phyloP scores from a whole-genome alignment of 805 yeast genomes.

The Starmerella riodocensis region DNA sequence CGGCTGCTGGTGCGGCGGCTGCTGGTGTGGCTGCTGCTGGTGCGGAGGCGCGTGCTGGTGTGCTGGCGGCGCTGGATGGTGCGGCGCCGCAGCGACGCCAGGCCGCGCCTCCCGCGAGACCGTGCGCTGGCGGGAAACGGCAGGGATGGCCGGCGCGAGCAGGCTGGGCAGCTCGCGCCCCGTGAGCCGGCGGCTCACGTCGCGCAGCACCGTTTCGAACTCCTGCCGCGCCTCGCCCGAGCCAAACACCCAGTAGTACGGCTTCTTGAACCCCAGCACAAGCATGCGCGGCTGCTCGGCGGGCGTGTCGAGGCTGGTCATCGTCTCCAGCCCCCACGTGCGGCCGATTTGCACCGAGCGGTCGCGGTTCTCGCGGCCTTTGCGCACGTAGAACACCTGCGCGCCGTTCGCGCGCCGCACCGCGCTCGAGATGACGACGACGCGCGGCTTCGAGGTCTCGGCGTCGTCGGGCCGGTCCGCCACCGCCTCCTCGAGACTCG shows the following conservation, averaged over 20 bases:
- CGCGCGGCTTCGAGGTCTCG: conserved; percentile 15
- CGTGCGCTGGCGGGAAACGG: conserved; percentile 9
- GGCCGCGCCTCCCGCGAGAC: background rate
- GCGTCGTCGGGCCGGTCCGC: background rate
- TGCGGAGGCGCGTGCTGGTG: background rate
- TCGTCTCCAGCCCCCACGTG: conserved; percentile 75
- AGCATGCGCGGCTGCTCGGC: conserved; percentile 24
- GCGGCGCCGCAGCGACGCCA: too few relatives aligned
- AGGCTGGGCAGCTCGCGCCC: conserved; percentile 3
- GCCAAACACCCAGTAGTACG: conserved; percentile 70
- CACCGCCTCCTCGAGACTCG: conserved; percentile 13
- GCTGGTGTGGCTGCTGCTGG: conserved; percentile 1
- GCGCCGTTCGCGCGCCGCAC: background rate
- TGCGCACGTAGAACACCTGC: conserved; percentile 47
- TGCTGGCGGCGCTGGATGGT: too few relatives aligned
- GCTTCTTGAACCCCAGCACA: conserved; percentile 53
- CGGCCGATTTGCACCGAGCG: conserved; percentile 78
- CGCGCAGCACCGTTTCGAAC: conserved; percentile 41
- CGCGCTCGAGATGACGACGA: conserved; percentile 15
- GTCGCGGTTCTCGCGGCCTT: conserved; percentile 69
- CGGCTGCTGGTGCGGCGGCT: background rate
- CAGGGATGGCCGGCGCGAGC: conserved; percentile 8
- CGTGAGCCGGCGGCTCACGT: conserved; percentile 37
- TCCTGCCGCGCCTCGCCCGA: conserved; percentile 45
- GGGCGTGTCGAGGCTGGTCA: conserved; percentile 45